Conservation (phyloP, 2,329 filamentous ascomycete genomes). For the Didymellaceae sp. region DNA sequence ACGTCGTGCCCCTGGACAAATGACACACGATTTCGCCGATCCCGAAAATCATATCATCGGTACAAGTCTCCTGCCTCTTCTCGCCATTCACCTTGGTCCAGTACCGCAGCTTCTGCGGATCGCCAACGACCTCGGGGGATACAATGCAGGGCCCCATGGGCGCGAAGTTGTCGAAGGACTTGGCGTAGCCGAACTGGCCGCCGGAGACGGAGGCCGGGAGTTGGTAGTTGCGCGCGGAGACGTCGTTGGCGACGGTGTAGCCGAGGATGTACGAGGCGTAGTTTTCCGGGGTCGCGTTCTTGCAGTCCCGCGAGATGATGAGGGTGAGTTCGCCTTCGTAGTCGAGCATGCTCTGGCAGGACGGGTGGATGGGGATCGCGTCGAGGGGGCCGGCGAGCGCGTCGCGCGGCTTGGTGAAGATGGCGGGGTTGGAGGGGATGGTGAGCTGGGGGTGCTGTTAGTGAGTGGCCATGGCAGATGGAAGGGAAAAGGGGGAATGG, state of each 20-base stretch:
- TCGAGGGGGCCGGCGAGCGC: conserved; percentile 44
- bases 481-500: too few relatives aligned
- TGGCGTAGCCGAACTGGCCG: conserved; percentile 52
- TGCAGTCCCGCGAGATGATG: conserved; percentile 42
- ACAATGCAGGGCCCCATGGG: conserved; percentile 54
- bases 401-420: conserved; percentile 47
- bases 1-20: conserved; percentile 54
- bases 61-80: conserved; percentile 51
- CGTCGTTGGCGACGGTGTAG: conserved; percentile 69
- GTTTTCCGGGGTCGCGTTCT: conserved; percentile 57
- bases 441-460: conserved; percentile 27
- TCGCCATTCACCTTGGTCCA: conserved; percentile 55
- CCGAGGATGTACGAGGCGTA: conserved; percentile 67
- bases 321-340: conserved; percentile 50
- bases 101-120: conserved; percentile 44
- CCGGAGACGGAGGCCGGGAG: conserved; percentile 40
- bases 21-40: conserved; percentile 53
- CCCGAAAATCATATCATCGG: conserved; percentile 57
- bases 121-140: conserved; percentile 35
- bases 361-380: conserved; percentile 36
- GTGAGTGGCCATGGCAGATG: neutral
- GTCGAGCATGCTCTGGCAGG: conserved; percentile 43
- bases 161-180: conserved; percentile 55
- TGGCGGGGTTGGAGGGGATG: conserved; percentile 41
- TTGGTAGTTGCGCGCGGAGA: conserved; percentile 65